A percentile compares a stretch with the other conserved stretches of the same genome.
These are phyloP conservation scores for Xylaria intraflava DNA, from an alignment of 495 filamentous ascomycete genomes.

Conservation along the genomic window DNA sequence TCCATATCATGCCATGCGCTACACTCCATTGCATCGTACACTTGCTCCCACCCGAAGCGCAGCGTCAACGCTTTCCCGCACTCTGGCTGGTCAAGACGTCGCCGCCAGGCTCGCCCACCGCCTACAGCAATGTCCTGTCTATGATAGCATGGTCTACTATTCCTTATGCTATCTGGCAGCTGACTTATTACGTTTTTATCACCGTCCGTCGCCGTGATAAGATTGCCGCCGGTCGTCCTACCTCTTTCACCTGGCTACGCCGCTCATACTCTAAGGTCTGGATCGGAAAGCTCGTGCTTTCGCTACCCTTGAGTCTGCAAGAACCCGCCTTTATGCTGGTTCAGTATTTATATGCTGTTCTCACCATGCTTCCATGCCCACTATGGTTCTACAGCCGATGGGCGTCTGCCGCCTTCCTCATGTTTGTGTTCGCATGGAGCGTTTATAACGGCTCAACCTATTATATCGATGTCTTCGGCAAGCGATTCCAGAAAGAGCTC, in stretches of 20 bases:
- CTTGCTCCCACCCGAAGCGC: slow-evolving; percentile 56
- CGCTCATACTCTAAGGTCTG: slow-evolving; percentile 78
- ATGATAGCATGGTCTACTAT: slow-evolving; percentile 94
- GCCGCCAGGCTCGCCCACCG: slow-evolving; percentile 58
- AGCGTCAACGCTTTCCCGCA: slow-evolving; percentile 73
- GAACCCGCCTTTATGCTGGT: slow-evolving; percentile 93
- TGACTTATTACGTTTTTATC: slow-evolving; percentile 86
- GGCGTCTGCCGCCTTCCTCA: slow-evolving; percentile 69
- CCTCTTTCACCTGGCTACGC: slow-evolving; percentile 95
- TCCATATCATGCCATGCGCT: slow-evolving; percentile 97
- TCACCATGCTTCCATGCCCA: slow-evolving; percentile 90
- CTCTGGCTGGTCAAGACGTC: slow-evolving; percentile 76
- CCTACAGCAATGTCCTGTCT: slow-evolving; percentile 66
- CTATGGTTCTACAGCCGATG: slow-evolving; percentile 91
- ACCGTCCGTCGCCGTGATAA: slow-evolving; percentile 86
- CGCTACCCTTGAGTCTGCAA: slow-evolving; percentile 67
- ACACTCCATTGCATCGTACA: slow-evolving; percentile 90
- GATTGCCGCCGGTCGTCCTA: slow-evolving; percentile 92
- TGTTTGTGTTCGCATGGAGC: slow-evolving; percentile 78
- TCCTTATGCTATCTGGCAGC: slow-evolving; percentile 88
- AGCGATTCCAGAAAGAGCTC: slow-evolving; percentile 91
- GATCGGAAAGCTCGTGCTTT: slow-evolving; percentile 80
- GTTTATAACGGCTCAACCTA: slow-evolving; percentile 93
- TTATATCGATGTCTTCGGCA: slow-evolving; percentile 97
- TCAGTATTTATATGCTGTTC: slow-evolving; percentile 81